Evolutionary conservation across 2,329 filamentous ascomycete genomes (phyloP).

Genomic region (Cordyceps cateniannulata): DNA sequence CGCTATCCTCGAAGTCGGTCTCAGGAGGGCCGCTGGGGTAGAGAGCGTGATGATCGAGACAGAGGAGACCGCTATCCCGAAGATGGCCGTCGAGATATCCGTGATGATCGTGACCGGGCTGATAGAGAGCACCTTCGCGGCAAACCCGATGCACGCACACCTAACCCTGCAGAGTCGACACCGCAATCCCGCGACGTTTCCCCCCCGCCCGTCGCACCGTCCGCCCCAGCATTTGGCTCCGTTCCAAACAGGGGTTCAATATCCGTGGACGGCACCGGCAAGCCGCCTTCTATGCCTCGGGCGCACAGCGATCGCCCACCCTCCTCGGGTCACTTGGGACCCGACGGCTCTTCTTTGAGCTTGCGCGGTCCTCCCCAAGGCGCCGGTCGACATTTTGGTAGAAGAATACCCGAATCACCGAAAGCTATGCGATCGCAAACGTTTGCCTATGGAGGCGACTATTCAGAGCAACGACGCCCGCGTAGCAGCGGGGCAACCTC

Average conservation of each 20-base stretch:
- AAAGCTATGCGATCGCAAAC: conserved; percentile 45
- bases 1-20: conserved; percentile 61
- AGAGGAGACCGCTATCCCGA: conserved; percentile 36
- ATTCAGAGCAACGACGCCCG: conserved; percentile 39
- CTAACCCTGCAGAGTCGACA: conserved; percentile 41
- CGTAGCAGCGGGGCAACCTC: conserved; percentile 48
- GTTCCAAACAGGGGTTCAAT: conserved; percentile 41
- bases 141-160: conserved; percentile 43
- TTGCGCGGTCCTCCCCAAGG: neutral
- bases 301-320: conserved; percentile 17
- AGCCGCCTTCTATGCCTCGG: conserved; percentile 38
- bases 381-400: conserved; percentile 23
- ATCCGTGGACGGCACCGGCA: conserved; percentile 30
- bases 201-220: conserved; percentile 50
- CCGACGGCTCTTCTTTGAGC: conserved; percentile 37
- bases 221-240: conserved; percentile 52
- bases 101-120: conserved; percentile 41
- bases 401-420: conserved; percentile 46
- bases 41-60: conserved; percentile 52
- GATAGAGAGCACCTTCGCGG: conserved; percentile 42
- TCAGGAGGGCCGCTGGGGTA: conserved; percentile 54
- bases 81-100: conserved; percentile 36
- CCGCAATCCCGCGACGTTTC: conserved; percentile 45
- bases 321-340: conserved; percentile 24
- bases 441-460: conserved; percentile 36